These are phyloP conservation scores for Agastache rugosa DNA, from an alignment of 257 asterid genomes.

Conservation along the genomic window DNA sequence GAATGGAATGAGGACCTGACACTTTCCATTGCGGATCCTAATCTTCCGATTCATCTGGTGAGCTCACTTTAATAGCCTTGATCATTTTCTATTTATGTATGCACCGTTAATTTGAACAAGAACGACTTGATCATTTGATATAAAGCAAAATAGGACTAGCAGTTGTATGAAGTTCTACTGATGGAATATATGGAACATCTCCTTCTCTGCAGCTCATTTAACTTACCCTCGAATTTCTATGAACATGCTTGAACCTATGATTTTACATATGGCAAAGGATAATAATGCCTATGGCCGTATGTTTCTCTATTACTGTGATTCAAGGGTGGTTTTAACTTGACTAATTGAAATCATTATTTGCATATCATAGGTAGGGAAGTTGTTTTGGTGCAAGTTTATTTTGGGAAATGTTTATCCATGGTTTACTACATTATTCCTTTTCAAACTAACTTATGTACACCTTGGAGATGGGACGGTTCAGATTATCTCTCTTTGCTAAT, in stretches of 20 bases:
- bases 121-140: background rate
- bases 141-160: background rate
- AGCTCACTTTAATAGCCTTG: constrained; percentile 24
- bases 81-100: background rate
- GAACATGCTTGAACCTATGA: background rate
- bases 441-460: background rate
- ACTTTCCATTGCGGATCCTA: constrained; percentile 65
- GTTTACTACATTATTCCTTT: background rate
- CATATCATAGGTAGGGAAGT: no score
- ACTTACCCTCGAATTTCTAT: background rate
- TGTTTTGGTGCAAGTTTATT: no score
- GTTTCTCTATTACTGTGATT: no score
- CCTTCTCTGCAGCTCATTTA: background rate
- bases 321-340: no score
- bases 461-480: background rate
- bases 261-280: background rate
- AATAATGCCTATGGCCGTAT: background rate
- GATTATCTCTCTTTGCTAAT: background rate
- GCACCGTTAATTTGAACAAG: background rate
- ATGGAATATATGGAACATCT: background rate
- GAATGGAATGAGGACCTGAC: constrained; percentile 93
- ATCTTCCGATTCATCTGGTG: constrained; percentile 65
- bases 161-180: background rate
- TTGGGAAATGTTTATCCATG: background rate
- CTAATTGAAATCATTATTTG: no score